These are phyloP conservation scores for Pseudogymnoascus sp. DNA, from an alignment of 2,329 filamentous ascomycete genomes.

Conservation along the genomic window DNA sequence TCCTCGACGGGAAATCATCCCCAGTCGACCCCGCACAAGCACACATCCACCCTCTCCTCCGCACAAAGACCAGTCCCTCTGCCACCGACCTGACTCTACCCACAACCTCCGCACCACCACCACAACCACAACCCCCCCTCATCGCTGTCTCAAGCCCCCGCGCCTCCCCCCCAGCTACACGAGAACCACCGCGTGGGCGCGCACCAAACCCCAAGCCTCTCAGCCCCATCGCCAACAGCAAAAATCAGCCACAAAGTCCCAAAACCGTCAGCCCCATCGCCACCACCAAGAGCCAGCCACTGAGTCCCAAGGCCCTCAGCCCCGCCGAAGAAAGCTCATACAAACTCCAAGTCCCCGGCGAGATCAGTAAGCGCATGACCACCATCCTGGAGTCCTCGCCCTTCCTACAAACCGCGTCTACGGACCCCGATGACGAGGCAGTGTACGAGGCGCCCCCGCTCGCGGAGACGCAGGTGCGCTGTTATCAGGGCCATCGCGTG, in stretches of 20 bases:
- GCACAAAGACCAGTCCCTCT: not conserved
- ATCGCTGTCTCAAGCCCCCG: not conserved
- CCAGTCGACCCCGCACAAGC: not conserved
- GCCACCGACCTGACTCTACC: not conserved
- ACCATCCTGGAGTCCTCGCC: not conserved
- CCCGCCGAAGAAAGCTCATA: not conserved
- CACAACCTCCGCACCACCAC: not conserved
- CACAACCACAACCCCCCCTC: not conserved
- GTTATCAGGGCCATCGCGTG: constrained; percentile 25
- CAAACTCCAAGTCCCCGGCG: not conserved
- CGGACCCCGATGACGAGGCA: not conserved
- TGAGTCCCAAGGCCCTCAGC: not conserved
- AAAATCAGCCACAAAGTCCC: not conserved
- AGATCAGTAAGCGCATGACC: not conserved
- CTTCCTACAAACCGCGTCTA: not conserved
- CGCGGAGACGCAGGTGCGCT: constrained; percentile 21
- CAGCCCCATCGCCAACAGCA: not conserved
- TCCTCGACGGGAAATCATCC: not conserved
- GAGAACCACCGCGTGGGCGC: not conserved
- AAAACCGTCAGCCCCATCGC: not conserved
- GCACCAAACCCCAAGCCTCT: not conserved
- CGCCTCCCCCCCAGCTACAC: not conserved
- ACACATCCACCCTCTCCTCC: constrained; percentile 5
- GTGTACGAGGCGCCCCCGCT: not conserved
- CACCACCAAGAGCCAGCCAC: not conserved